Evolutionary conservation across 129 eudicot species (phyloP), one percentile per base, ranked within the genome.

Genomic region (Mikania micrantha): DNA sequence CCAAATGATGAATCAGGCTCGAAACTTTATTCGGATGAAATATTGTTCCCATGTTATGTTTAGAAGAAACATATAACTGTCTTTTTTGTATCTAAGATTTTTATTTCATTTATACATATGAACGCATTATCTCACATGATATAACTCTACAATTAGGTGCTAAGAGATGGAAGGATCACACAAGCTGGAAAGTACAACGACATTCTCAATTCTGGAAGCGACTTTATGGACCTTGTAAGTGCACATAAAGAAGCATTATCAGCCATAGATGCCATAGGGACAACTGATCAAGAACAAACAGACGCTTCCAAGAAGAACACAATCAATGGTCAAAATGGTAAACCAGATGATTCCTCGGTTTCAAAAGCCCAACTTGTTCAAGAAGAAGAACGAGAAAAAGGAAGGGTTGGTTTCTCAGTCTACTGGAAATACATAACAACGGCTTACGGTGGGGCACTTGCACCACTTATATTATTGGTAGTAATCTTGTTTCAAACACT

Each of bases 381-480:
- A 71, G 81, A 77, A 69, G 81, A 77, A 69, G 81, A 77, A 62
- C 70, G 81, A 9, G 81, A 53, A 40, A 77, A 70, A 63, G 81
- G 81, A 1, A 52, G 34, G 34, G 75, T 77, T 2, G 81, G 81
- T 28, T 69, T 78, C 10, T 69, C 80, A 13, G 80, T 78, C 29
- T 82, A 82, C 67, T 82, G 83, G 86, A 74, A 74, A 7, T 82
- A 82, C 71, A 56, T 82, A 60, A 82, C 83, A 32, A 78, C 78
- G 0, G 83, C 77, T 19, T 78, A 78, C 2, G 79, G 87, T 13
- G 87, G 87, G 25, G 76, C 81, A 15, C 74, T 82, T 48, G 65
- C 75, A 4, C 87, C 87, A 2, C 27, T 82, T 38, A 82, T 82
- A 52, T 28, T 82, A 39, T 35, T 82, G 28, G 50, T 74, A 25